These are phyloP conservation scores for Trichoderma citrinoviride DNA, from an alignment of 2,329 filamentous ascomycete genomes.

Conservation along the genomic window DNA sequence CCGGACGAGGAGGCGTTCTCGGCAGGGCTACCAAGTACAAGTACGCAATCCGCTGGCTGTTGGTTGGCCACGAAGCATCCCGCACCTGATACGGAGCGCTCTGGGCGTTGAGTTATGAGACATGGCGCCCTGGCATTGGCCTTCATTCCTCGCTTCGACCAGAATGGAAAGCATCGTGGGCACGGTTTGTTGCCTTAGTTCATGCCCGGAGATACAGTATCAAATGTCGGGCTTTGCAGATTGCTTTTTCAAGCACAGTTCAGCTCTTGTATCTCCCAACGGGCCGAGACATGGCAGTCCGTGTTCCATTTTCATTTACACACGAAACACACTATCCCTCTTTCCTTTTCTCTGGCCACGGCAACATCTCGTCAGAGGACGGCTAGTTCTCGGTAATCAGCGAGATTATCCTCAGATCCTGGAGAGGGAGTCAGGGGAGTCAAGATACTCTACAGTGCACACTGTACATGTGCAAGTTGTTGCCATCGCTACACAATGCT, in stretches of 20 bases:
- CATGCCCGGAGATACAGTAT: background rate
- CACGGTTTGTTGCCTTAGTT: background rate
- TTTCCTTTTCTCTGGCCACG: background rate
- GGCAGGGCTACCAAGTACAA: background rate
- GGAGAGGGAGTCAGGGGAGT: background rate
- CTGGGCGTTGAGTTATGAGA: background rate
- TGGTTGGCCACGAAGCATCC: background rate
- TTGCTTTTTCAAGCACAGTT: background rate
- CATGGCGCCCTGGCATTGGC: background rate
- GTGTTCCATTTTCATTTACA: constrained; percentile 21
- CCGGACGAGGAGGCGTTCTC: background rate
- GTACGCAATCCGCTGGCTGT: background rate
- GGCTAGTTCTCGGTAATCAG: background rate
- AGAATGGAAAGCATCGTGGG: background rate
- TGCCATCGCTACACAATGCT: too few relatives aligned
- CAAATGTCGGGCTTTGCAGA: background rate
- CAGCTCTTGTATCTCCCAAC: constrained; percentile 9
- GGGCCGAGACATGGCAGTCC: constrained; percentile 17
- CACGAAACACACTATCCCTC: constrained; percentile 9
- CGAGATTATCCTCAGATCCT: background rate
- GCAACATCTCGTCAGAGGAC: background rate
- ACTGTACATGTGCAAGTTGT: too few relatives aligned
- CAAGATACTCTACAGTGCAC: too few relatives aligned
- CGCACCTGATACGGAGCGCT: background rate
- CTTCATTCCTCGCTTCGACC: constrained; percentile 3